Conservation (phyloP, 1,284 basidiomycete genomes). For the Apiotrichum domesticum region DNA sequence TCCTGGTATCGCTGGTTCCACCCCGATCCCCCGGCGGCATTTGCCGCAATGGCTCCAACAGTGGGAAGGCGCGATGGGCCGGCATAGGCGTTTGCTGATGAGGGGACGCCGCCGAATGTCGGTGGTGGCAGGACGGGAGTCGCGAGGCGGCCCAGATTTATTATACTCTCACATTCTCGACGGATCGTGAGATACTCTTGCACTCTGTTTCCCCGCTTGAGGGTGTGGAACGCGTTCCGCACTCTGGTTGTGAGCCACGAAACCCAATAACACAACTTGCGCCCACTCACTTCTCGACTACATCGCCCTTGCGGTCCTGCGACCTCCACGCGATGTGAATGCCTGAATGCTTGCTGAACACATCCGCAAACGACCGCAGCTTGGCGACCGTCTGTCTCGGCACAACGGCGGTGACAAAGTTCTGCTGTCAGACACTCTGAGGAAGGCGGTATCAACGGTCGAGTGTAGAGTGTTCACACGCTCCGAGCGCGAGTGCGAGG, state of each 20-base stretch:
- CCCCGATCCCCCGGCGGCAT: neutral
- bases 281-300: constrained; percentile 31
- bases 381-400: constrained; percentile 29
- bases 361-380: constrained; percentile 24
- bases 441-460: no score
- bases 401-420: constrained; percentile 26
- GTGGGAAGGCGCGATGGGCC: neutral
- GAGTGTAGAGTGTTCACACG: no score
- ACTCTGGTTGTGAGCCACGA: constrained; percentile 12
- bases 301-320: constrained; percentile 32
- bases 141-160: constrained; percentile 1
- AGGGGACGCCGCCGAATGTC: constrained; percentile 18
- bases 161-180: constrained; percentile 18
- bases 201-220: constrained; percentile 19
- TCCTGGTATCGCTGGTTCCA: neutral
- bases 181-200: constrained; percentile 18
- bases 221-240: constrained; percentile 19
- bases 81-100: constrained; percentile 3
- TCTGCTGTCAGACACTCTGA: constrained; percentile 9
- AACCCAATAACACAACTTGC: neutral
- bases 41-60: neutral
- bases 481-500: no score
- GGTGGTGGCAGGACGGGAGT: constrained; percentile 7
- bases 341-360: constrained; percentile 14
- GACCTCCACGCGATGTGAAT: constrained; percentile 22